Conservation (phyloP, 257 asterid species). For the Handroanthus guayacan region DNA sequence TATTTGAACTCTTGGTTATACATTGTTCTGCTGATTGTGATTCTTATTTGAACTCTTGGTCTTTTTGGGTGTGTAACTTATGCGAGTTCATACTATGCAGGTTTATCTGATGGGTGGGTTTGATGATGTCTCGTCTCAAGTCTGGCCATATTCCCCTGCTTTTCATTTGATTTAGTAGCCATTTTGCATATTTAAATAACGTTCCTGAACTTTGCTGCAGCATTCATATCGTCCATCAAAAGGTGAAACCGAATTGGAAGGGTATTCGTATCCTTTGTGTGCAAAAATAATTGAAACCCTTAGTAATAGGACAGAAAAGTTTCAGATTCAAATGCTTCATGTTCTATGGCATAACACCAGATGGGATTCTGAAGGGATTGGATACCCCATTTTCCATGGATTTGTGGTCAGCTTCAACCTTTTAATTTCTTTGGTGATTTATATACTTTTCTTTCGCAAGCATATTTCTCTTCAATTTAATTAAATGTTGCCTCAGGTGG, state of each 20-base stretch:
- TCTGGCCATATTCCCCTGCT: slow-evolving; percentile 48
- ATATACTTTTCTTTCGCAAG: neutral
- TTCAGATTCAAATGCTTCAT: slow-evolving; percentile 79
- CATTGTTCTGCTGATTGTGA: slow-evolving; percentile 28
- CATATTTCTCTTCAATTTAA: neutral
- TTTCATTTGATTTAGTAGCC: slow-evolving; percentile 37
- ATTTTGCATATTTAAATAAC: slow-evolving; percentile 32
- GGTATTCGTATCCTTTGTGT: slow-evolving; percentile 83
- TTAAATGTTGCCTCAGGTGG: slow-evolving; percentile 54
- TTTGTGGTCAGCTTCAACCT: slow-evolving; percentile 67
- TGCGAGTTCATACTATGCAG: slow-evolving; percentile 53
- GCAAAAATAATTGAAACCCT: slow-evolving; percentile 73
- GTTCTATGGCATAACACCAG: slow-evolving; percentile 82
- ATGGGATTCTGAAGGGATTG: slow-evolving; percentile 72
- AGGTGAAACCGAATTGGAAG: slow-evolving; percentile 43
- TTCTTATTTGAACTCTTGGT: slow-evolving; percentile 25
- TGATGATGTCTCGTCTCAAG: slow-evolving; percentile 73
- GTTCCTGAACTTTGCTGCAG: slow-evolving; percentile 57
- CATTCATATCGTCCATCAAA: slow-evolving; percentile 37
- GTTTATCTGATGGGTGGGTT: slow-evolving; percentile 90
- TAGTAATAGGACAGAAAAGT: slow-evolving; percentile 59
- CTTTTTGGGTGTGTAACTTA: slow-evolving; percentile 35
- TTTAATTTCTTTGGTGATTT: slow-evolving; percentile 23
- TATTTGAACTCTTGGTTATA: slow-evolving; percentile 18
- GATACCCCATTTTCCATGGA: slow-evolving; percentile 82